Conservation (phyloP, 306 rosid genomes). For the Psophocarpus tetragonolobus region DNA sequence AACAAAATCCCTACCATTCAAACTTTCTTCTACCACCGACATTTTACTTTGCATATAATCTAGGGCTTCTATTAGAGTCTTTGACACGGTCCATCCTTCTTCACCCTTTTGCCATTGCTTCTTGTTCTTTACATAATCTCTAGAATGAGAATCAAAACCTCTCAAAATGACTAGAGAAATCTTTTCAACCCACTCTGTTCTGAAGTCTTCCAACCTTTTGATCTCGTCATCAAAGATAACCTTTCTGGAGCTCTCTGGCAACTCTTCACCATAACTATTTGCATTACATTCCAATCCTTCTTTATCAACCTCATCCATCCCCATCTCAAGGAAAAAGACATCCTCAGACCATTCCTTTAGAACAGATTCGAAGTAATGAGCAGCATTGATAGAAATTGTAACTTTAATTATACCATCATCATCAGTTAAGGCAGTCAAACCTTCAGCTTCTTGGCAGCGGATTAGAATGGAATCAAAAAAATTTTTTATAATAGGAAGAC, state of each 20-base stretch:
- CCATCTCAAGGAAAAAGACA: slow-evolving; percentile 79
- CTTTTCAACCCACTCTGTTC: slow-evolving; percentile 78
- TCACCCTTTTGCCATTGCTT: slow-evolving; percentile 85
- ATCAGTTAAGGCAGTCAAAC: slow-evolving; percentile 82
- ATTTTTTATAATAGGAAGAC: slow-evolving; percentile 57
- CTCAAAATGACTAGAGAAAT: slow-evolving; percentile 72
- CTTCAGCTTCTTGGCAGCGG: slow-evolving; percentile 99
- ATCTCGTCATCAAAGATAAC: slow-evolving; percentile 70
- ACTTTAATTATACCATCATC: slow-evolving; percentile 82
- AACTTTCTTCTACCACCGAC: slow-evolving; percentile 56
- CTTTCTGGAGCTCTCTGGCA: slow-evolving; percentile 41
- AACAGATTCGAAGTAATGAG: slow-evolving; percentile 66
- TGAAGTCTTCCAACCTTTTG: slow-evolving; percentile 65
- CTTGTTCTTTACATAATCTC: slow-evolving; percentile 78
- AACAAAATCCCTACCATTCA: slow-evolving; percentile 72
- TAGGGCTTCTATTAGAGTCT: slow-evolving; percentile 64
- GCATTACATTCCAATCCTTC: slow-evolving; percentile 28
- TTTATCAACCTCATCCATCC: slow-evolving; percentile 43
- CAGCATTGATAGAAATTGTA: slow-evolving; percentile 81
- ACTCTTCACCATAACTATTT: slow-evolving; percentile 28
- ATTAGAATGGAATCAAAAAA: slow-evolving; percentile 59
- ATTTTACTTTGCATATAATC: slow-evolving; percentile 76
- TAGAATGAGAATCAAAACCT: slow-evolving; percentile 76
- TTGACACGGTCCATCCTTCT: slow-evolving; percentile 82
- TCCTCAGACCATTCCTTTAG: slow-evolving; percentile 89